phyloP scores from a whole-genome alignment of 352 stramenopile species.

The Pythium sukuiense region DNA sequence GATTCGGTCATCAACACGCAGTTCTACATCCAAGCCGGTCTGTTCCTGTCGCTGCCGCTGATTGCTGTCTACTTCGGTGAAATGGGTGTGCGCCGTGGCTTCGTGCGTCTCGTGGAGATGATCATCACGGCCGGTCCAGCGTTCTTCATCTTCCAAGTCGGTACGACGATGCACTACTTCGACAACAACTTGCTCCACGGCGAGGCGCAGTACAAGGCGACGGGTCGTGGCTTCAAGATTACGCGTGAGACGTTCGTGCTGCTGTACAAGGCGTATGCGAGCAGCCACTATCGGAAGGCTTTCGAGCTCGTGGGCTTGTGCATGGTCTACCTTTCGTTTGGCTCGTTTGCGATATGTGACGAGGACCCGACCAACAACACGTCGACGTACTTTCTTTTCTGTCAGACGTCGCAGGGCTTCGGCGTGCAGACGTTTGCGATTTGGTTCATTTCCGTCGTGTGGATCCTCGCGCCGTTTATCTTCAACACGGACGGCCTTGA shows the following conservation, averaged over 20 bases:
- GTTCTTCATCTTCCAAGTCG: conserved; percentile 84
- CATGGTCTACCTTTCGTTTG: conserved; percentile 73
- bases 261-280: conserved; percentile 79
- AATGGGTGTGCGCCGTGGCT: conserved; percentile 62
- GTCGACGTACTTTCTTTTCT: conserved; percentile 58
- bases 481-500: conserved; percentile 88
- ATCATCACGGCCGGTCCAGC: conserved; percentile 66
- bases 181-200: conserved; percentile 82
- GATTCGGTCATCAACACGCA: conserved; percentile 80
- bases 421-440: conserved; percentile 82
- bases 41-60: conserved; percentile 77
- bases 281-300: conserved; percentile 75
- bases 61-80: conserved; percentile 83
- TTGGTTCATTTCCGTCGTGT: conserved; percentile 74
- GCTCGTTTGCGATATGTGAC: conserved; percentile 67
- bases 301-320: conserved; percentile 77
- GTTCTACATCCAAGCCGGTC: conserved; percentile 82
- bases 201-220: conserved; percentile 80
- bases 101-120: conserved; percentile 81
- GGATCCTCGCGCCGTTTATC: conserved; percentile 75
- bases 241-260: conserved; percentile 80
- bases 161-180: conserved; percentile 87
- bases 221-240: conserved; percentile 83
- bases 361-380: conserved; percentile 40
- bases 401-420: conserved; percentile 70